Evolutionary conservation across 495 filamentous ascomycete species (phyloP).

Genomic region (Hypoxylon crocopeplum): DNA sequence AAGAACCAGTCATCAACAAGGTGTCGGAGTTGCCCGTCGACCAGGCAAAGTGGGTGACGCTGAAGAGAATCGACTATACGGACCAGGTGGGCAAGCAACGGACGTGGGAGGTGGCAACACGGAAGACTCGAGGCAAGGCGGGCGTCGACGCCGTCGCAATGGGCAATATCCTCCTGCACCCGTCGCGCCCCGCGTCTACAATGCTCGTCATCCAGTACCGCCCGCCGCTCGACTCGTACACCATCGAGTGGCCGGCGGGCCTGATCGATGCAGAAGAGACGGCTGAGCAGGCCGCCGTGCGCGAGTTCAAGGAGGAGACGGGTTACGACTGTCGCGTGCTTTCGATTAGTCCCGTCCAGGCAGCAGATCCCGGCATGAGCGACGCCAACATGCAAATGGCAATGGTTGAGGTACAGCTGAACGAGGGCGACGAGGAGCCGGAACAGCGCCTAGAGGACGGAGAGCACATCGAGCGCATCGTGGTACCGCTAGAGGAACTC

Average conservation of each 20-base stretch:
- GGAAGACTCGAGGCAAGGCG: slow-evolving; percentile 57
- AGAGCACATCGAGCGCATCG: slow-evolving; percentile 83
- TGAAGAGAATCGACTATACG: slow-evolving; percentile 57
- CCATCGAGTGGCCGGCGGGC: slow-evolving; percentile 85
- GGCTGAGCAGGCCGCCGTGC: slow-evolving; percentile 77
- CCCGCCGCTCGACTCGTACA: slow-evolving; percentile 77
- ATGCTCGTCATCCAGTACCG: slow-evolving; percentile 69
- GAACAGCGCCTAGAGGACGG: slow-evolving; percentile 78
- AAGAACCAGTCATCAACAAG: slow-evolving; percentile 54
- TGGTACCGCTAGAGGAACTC: slow-evolving; percentile 67
- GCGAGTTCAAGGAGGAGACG: slow-evolving; percentile 90
- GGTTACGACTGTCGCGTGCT: slow-evolving; percentile 65
- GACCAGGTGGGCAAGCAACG: slow-evolving; percentile 59
- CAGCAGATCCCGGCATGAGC: slow-evolving; percentile 71
- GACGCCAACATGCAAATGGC: slow-evolving; percentile 81
- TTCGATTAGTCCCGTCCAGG: slow-evolving; percentile 44
- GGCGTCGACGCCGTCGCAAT: slow-evolving; percentile 65
- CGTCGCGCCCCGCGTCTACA: slow-evolving; percentile 53
- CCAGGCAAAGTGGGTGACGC: slow-evolving; percentile 59
- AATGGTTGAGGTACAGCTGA: slow-evolving; percentile 77
- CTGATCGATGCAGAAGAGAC: slow-evolving; percentile 81
- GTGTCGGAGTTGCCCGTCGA: slow-evolving; percentile 50
- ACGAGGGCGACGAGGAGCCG: slow-evolving; percentile 62
- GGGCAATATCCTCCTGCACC: slow-evolving; percentile 59
- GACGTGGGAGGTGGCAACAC: slow-evolving; percentile 60